Conservation (phyloP, 2,329 filamentous ascomycete genomes). For the Nakataea oryzae region DNA sequence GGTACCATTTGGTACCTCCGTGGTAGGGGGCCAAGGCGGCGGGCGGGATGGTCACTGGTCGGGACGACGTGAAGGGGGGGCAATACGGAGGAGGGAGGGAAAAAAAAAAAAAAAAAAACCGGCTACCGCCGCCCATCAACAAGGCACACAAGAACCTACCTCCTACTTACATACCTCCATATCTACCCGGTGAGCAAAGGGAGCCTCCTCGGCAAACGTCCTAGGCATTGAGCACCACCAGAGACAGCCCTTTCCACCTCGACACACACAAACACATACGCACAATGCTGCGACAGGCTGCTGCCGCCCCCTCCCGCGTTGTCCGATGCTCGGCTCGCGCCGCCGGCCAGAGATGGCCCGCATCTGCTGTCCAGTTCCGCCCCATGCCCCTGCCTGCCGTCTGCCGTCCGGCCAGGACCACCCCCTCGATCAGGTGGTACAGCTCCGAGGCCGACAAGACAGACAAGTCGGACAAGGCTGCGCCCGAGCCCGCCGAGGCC, state of each 20-base stretch:
- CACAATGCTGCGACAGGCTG: slow-evolving; percentile 34
- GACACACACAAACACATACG: neutral
- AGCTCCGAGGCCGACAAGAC: slow-evolving; percentile 29
- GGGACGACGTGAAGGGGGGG: no score
- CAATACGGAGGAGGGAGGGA: neutral
- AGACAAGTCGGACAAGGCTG: slow-evolving; percentile 12
- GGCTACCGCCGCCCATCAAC: neutral
- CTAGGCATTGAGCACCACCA: neutral
- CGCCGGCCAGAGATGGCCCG: slow-evolving; percentile 22
- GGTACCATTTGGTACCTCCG: neutral
- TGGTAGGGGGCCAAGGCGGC: neutral
- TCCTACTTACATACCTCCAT: neutral
- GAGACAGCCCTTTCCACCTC: neutral
- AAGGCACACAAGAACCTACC: slow-evolving; percentile 4
- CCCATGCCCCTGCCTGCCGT: slow-evolving; percentile 23
- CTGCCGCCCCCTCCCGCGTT: slow-evolving; percentile 31
- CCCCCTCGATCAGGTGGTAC: slow-evolving; percentile 31
- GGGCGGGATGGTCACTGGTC: neutral
- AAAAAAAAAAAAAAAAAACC: neutral
- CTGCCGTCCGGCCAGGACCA: slow-evolving; percentile 3
- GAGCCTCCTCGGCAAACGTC: no score
- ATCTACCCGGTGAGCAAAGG: neutral
- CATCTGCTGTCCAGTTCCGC: slow-evolving; percentile 10
- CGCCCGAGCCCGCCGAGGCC: slow-evolving; percentile 17
- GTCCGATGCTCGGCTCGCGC: slow-evolving; percentile 28